Conservation (phyloP, 2,329 filamentous ascomycete species). For the Neofusicoccum kwambonambiense region DNA sequence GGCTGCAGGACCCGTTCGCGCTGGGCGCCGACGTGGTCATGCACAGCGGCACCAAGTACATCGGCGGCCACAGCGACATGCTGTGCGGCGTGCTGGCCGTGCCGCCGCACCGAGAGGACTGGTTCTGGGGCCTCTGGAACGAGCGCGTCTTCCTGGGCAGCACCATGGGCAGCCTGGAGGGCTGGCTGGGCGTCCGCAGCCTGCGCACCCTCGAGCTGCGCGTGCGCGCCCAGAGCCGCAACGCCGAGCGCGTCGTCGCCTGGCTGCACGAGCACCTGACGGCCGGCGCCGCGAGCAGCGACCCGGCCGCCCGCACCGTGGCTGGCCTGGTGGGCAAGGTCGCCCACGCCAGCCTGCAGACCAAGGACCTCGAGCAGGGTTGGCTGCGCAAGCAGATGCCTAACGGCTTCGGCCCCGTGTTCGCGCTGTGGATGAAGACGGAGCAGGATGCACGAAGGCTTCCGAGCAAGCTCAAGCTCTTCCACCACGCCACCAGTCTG, state of each 20-base stretch:
- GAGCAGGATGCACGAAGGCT: slow-evolving; percentile 63
- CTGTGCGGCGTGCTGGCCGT: slow-evolving; percentile 81
- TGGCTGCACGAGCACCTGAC: slow-evolving; percentile 63
- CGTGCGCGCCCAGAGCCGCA: slow-evolving; percentile 73
- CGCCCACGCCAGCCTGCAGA: slow-evolving; percentile 76
- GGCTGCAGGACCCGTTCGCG: slow-evolving; percentile 79
- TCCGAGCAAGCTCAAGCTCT: slow-evolving; percentile 75
- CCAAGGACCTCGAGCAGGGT: slow-evolving; percentile 43
- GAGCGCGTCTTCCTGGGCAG: slow-evolving; percentile 78
- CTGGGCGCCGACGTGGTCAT: slow-evolving; percentile 83
- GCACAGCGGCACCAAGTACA: slow-evolving; percentile 94
- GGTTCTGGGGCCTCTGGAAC: slow-evolving; percentile 52
- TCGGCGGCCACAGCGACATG: slow-evolving; percentile 93
- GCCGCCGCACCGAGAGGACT: slow-evolving; percentile 25
- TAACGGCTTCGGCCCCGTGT: slow-evolving; percentile 84
- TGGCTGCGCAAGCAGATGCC: slow-evolving; percentile 93
- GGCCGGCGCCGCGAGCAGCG: neutral
- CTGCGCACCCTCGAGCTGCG: slow-evolving; percentile 82
- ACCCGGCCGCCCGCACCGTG: slow-evolving; percentile 32
- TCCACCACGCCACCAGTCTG: slow-evolving; percentile 92
- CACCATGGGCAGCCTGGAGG: slow-evolving; percentile 86
- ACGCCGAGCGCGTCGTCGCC: slow-evolving; percentile 64
- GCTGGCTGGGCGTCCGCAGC: slow-evolving; percentile 87
- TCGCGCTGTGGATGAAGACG: slow-evolving; percentile 67
- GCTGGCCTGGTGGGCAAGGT: slow-evolving; percentile 51